Evolutionary conservation across 306 rosid genomes (phyloP).

Genomic region (Acmispon strigosus): DNA sequence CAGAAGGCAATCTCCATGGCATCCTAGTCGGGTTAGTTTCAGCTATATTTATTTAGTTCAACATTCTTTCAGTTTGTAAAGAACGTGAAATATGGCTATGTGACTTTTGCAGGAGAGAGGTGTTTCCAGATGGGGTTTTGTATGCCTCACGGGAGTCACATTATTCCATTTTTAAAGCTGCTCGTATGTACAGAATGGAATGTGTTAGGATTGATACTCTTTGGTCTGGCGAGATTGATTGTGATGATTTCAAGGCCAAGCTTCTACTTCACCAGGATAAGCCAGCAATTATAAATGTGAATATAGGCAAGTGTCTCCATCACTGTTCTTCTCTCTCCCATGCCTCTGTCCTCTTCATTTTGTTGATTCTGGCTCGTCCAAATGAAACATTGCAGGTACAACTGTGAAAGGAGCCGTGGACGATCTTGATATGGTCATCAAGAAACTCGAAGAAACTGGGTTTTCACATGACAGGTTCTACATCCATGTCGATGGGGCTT

Average conservation of each 20-base stretch:
- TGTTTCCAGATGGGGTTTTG: slow-evolving; percentile 50
- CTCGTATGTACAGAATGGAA: slow-evolving; percentile 51
- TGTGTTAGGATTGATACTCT: slow-evolving; percentile 38
- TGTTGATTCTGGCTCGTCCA: slow-evolving; percentile 8
- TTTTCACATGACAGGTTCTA: slow-evolving; percentile 44
- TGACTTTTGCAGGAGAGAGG: slow-evolving; percentile 43
- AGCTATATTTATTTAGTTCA: neutral
- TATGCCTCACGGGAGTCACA: slow-evolving; percentile 49
- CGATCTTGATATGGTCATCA: slow-evolving; percentile 50
- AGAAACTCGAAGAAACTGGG: slow-evolving; percentile 52
- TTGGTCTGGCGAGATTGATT: slow-evolving; percentile 50
- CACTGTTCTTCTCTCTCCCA: neutral
- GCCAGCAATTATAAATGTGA: slow-evolving; percentile 53
- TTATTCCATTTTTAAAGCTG: slow-evolving; percentile 47
- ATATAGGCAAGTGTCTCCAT: slow-evolving; percentile 36
- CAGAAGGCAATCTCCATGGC: slow-evolving; percentile 98
- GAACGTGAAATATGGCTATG: slow-evolving; percentile 10
- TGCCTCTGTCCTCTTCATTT: neutral
- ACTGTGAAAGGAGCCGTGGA: slow-evolving; percentile 62
- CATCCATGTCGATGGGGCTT: slow-evolving; percentile 52
- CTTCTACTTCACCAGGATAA: slow-evolving; percentile 44
- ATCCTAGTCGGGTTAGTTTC: slow-evolving; percentile 42
- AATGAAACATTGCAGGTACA: slow-evolving; percentile 31
- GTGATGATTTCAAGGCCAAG: slow-evolving; percentile 43
- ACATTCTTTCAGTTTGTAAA: neutral